Evolutionary conservation across 345 rosid species (phyloP), one percentile per base, ranked within the genome.

Genomic region (Pseudoturritis turrita): DNA sequence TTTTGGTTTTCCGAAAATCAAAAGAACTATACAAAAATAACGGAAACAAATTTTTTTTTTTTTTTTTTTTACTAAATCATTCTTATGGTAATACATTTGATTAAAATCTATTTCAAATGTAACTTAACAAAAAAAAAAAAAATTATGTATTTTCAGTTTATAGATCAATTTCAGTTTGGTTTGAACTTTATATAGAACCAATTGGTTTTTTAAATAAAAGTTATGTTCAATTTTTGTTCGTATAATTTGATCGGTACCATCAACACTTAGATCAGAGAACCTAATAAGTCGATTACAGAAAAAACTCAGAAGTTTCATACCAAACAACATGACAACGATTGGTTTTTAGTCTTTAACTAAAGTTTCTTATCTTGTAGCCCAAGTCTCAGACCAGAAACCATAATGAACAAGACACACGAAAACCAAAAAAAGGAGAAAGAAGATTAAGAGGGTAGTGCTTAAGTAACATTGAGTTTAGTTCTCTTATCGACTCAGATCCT

Each of bases 401-500:
- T 23, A 17, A 6, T 7, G 25, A 62, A 25, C 43, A 53, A 53
- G 63, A 18, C 19, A 52, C 73, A 43, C 0, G 33, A 41, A 68
- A 40, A 57, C 13, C 17, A 55, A 22, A 21, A 7, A 13, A 23
- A 67, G 23, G 28, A 40, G 37, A 17, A 17, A 17, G 21, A 33
- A 40, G 40, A 22, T 14, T 3, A 68, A 50, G 25, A 57, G 43
- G 37, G 54, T 9, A 47, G 10, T 52, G 62, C 25, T 52, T 22
- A 57, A 40, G 68, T 29, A 71, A 14, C 69, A 49, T 17, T 53
- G 76, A 56, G 37, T 65, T 52, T 23, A 26, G 4, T 51, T 62
- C 77, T 70, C 79, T 85, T 80, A 83, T 82, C 77, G 52, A 67
- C 65, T 49, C 41, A 46, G 40, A 39, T 12, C 54, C 33, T 58